A percentile compares a stretch with the other conserved stretches of the same genome.
Conservation (phyloP, 495 filamentous ascomycete species). For the Hypoxylon subgilvum region DNA sequence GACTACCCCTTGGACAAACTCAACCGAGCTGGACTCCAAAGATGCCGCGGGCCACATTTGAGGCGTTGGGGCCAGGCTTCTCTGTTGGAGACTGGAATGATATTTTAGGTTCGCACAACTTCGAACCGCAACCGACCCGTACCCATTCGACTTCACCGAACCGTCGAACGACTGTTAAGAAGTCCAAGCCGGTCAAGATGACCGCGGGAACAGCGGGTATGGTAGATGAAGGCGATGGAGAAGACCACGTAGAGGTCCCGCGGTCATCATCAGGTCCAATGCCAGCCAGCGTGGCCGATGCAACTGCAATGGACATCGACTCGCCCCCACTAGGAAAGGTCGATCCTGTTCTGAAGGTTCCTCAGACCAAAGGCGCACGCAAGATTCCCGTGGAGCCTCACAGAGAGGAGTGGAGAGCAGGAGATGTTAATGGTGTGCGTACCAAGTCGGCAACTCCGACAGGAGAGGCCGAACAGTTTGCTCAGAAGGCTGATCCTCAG, state of each 20-base stretch:
- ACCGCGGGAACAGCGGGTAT: slow-evolving; percentile 52
- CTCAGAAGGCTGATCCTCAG: slow-evolving; percentile 24
- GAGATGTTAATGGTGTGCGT: slow-evolving; percentile 42
- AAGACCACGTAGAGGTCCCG: slow-evolving; percentile 26
- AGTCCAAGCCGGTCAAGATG: slow-evolving; percentile 52
- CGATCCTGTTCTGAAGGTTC: slow-evolving; percentile 23
- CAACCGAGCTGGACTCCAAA: slow-evolving; percentile 12
- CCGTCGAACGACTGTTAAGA: slow-evolving; percentile 43
- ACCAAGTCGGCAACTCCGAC: slow-evolving; percentile 35
- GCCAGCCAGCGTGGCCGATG: slow-evolving; percentile 36
- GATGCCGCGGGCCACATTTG: slow-evolving; percentile 14
- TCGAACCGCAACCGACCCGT: slow-evolving; percentile 50
- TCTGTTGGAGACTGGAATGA: slow-evolving; percentile 69
- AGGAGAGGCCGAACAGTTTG: too few species aligned
- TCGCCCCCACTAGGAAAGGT: slow-evolving; percentile 43
- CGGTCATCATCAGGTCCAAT: slow-evolving; percentile 12
- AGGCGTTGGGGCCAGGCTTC: slow-evolving; percentile 55
- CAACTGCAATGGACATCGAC: slow-evolving; percentile 65
- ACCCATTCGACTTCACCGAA: slow-evolving; percentile 49
- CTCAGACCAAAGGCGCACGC: slow-evolving; percentile 43
- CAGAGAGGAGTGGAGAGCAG: slow-evolving; percentile 57
- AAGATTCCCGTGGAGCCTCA: slow-evolving; percentile 55
- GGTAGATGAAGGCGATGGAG: slow-evolving; percentile 52
- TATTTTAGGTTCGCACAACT: slow-evolving; percentile 66
- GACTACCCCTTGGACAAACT: background rate